Percentiles rank a stretch among this genome's conserved stretches.
These are phyloP conservation scores for Metschnikowia santaceciliae DNA, from an alignment of 805 yeast genomes.

Conservation along the genomic window DNA sequence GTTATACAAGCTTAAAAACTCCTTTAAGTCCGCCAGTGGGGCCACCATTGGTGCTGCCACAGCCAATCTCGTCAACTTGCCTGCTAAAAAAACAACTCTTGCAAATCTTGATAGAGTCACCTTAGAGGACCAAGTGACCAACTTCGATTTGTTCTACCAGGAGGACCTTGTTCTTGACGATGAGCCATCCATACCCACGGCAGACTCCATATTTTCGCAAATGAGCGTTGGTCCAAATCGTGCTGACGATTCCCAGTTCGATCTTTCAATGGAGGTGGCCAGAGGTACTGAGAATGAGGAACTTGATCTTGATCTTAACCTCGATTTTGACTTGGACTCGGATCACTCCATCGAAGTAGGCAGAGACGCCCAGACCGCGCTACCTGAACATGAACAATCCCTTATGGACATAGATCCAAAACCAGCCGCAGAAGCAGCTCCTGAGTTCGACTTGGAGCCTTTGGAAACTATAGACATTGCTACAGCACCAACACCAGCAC, in stretches of 20 bases:
- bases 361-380: slow-evolving; percentile 32
- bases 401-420: slow-evolving; percentile 12
- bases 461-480: slow-evolving; percentile 32
- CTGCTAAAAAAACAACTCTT: slow-evolving; percentile 57
- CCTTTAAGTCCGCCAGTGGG: slow-evolving; percentile 48
- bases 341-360: slow-evolving; percentile 53
- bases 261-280: slow-evolving; percentile 65
- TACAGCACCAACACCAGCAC: slow-evolving; percentile 10
- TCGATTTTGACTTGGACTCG: slow-evolving; percentile 54
- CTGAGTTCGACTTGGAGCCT: slow-evolving; percentile 22
- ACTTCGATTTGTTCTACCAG: slow-evolving; percentile 65
- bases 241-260: slow-evolving; percentile 31
- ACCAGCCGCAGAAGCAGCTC: background rate
- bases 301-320: slow-evolving; percentile 25
- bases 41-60: slow-evolving; percentile 23
- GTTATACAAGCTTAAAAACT: slow-evolving; percentile 62
- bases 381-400: slow-evolving; percentile 18
- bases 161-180: slow-evolving; percentile 48
- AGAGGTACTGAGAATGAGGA: slow-evolving; percentile 40
- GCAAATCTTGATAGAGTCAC: slow-evolving; percentile 57
- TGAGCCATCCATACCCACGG: slow-evolving; percentile 9
- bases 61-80: slow-evolving; percentile 49
- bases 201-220: slow-evolving; percentile 5
- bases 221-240: slow-evolving; percentile 10
- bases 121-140: slow-evolving; percentile 75